Evolutionary conservation across 257 asterid species (phyloP).

Genomic region (Paulownia fortunei): DNA sequence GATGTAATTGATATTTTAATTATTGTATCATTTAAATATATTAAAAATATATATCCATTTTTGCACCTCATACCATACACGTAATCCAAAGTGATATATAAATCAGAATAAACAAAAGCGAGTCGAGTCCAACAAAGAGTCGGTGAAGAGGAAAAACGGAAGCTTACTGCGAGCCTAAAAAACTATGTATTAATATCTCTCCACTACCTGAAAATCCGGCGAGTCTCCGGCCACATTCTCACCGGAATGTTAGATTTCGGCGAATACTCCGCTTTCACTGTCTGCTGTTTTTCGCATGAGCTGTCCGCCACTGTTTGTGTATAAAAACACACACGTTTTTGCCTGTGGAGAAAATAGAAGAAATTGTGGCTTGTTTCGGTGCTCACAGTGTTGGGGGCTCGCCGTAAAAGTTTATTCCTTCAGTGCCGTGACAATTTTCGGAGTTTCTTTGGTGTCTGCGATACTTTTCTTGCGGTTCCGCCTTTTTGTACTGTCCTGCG

Average conservation of each 20-base stretch:
- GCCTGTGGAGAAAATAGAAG: not conserved
- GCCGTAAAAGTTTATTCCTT: not conserved
- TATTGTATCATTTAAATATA: not conserved
- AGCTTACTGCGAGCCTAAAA: slow-evolving; percentile 6
- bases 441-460: slow-evolving; percentile 27
- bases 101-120: slow-evolving; percentile 48
- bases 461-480: slow-evolving; percentile 22
- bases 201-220: slow-evolving; percentile 28
- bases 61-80: slow-evolving; percentile 32
- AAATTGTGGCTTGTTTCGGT: slow-evolving; percentile 4
- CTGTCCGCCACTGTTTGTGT: not conserved
- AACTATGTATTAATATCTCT: not conserved
- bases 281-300: not conserved
- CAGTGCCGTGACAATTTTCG: not conserved
- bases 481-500: slow-evolving; percentile 37
- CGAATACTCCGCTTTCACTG: not conserved
- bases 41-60: not conserved
- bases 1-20: slow-evolving; percentile 2
- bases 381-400: slow-evolving; percentile 20
- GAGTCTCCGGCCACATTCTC: slow-evolving; percentile 39
- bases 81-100: slow-evolving; percentile 54
- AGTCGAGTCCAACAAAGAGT: slow-evolving; percentile 49
- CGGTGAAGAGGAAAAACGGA: slow-evolving; percentile 38
- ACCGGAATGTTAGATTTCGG: slow-evolving; percentile 26
- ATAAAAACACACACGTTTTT: not conserved